Evolutionary conservation across 2,329 filamentous ascomycete species (phyloP).

Genomic region (Septoria petroselini): DNA sequence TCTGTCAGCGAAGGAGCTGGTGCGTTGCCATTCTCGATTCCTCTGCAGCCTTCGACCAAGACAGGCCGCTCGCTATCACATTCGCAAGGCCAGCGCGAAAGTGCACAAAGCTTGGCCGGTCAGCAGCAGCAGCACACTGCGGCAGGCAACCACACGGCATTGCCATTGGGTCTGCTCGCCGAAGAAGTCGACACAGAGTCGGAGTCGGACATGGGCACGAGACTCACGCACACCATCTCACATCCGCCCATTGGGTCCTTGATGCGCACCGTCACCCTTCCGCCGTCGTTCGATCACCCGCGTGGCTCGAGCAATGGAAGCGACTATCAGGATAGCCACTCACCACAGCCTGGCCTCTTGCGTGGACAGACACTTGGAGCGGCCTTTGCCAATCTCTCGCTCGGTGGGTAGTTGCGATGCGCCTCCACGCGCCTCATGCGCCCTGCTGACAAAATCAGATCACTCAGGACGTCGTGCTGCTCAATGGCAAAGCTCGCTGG

Average conservation of each 20-base stretch:
- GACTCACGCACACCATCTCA: slow-evolving; percentile 35
- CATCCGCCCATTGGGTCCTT: slow-evolving; percentile 34
- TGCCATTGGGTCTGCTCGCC: slow-evolving; percentile 33
- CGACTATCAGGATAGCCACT: slow-evolving; percentile 24
- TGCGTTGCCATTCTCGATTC: slow-evolving; percentile 77
- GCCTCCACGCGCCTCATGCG: slow-evolving; percentile 1
- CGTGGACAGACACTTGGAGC: slow-evolving; percentile 29
- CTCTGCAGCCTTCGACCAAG: slow-evolving; percentile 84
- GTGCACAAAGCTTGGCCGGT: slow-evolving; percentile 15
- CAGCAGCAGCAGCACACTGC: slow-evolving; percentile 14
- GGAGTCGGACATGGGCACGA: slow-evolving; percentile 26
- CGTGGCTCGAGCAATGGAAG: slow-evolving; percentile 23
- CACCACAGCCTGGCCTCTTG: slow-evolving; percentile 19
- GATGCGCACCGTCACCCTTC: slow-evolving; percentile 35
- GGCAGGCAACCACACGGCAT: slow-evolving; percentile 22
- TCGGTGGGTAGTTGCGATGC: slow-evolving; percentile 35
- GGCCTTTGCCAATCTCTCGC: slow-evolving; percentile 30
- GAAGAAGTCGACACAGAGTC: slow-evolving; percentile 34
- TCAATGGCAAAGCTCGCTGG: slow-evolving; percentile 69
- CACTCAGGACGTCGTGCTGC: slow-evolving; percentile 31
- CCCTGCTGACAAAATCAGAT: slow-evolving; percentile 24
- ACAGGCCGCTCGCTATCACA: slow-evolving; percentile 95
- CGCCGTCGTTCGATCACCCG: slow-evolving; percentile 26
- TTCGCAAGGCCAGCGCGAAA: slow-evolving; percentile 55
- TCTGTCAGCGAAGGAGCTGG: slow-evolving; percentile 47